Evolutionary conservation across 371 early-diverging fungal species (phyloP), one percentile per base, ranked within the genome.

Genomic region (Saksenaea vasiformis): DNA sequence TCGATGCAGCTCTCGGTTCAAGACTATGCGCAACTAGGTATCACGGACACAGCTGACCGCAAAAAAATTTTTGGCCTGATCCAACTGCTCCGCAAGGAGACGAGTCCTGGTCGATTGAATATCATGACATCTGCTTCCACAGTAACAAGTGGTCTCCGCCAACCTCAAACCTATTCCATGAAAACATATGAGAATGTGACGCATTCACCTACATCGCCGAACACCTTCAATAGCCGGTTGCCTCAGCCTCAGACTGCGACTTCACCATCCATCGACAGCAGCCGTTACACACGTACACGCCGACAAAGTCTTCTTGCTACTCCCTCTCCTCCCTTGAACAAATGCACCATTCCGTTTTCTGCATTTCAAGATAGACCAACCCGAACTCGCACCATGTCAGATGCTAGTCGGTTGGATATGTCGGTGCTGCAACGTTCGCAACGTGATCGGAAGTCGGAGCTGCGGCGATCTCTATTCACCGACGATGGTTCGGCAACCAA

Each of bases 11-110:
- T 94, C 60, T 90, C 91, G 28, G 90, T 94, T 87, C 90, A 90
- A 72, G 93, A 93, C 77, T 94, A 92, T 76, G 85, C 82, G 51
- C 71, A 82, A n/a, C 79, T 93, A 27, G 94, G 94, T 15, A 90
- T 94, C 27, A 87, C 85, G 19, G 82, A 86, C 44, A 88, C 88
- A 78, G 87, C 87, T 44, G 95, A 94, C 69, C 77, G 93, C 35
- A 90, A 91, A 63, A 77, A 87, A 68, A 85, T 84, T 53, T 92
- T 92, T 76, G 87, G 89, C 41, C 79, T 94, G 31, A 90, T 92
- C 47, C 77, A 77, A 53, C 47, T 70, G 35, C 66, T 81, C 28
- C 74, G 82, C 11, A 74, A 75, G 66, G 80, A 77, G 14, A 38
- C 69, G 17, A 47, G 64, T 34, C 61, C 65, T n/a, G 51, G 39